These are phyloP conservation scores for Rhynchosporium agropyri DNA, from an alignment of 2,329 filamentous ascomycete species.

Conservation along the genomic window DNA sequence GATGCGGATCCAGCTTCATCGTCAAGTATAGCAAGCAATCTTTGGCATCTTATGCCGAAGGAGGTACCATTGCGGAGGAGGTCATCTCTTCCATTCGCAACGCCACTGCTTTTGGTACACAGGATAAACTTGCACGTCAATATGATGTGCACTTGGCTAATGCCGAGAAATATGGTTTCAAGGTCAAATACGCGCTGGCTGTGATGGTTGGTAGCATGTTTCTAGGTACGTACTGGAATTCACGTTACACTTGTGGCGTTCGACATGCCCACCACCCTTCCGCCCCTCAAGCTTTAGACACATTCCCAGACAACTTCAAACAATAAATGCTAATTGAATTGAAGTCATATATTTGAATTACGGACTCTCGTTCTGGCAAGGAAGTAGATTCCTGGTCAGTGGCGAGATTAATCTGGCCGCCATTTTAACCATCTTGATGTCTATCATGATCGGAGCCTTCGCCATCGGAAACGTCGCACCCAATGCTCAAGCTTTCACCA, in stretches of 20 bases:
- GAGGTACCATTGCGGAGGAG: constrained; percentile 89
- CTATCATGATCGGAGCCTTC: constrained; percentile 91
- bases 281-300: too few species aligned
- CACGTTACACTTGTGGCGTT: too few species aligned
- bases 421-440: constrained; percentile 84
- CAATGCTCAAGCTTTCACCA: constrained; percentile 83
- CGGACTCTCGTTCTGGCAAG: constrained; percentile 86
- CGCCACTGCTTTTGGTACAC: constrained; percentile 88
- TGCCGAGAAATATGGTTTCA: constrained; percentile 77
- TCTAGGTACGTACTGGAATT: constrained; percentile 30
- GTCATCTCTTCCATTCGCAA: constrained; percentile 93
- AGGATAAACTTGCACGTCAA: constrained; percentile 84
- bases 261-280: too few species aligned
- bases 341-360: constrained; percentile 71
- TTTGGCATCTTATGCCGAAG: constrained; percentile 77
- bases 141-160: constrained; percentile 76
- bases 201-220: constrained; percentile 86
- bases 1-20: constrained; percentile 70
- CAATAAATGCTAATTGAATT: too few species aligned
- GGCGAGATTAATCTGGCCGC: constrained; percentile 67
- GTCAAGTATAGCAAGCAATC: constrained; percentile 80
- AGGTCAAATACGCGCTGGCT: constrained; percentile 71
- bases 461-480: constrained; percentile 86
- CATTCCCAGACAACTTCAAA: too few species aligned
- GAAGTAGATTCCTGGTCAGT: constrained; percentile 71